Conservation (phyloP, 495 filamentous ascomycete species). For the Xylaria curta region DNA sequence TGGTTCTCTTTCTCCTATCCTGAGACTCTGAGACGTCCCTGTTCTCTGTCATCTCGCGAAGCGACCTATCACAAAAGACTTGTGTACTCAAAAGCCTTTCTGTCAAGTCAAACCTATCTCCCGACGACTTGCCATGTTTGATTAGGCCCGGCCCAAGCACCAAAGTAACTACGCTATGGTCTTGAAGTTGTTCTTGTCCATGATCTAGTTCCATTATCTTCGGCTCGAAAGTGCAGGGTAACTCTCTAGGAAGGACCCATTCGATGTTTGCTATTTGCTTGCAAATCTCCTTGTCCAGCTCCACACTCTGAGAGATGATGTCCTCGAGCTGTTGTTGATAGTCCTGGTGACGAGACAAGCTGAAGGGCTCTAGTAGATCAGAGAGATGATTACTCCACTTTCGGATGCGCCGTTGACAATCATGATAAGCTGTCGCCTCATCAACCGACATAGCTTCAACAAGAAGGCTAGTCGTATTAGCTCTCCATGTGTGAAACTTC, state of each 20-base stretch:
- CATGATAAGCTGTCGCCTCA: not conserved
- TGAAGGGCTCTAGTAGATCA: not conserved
- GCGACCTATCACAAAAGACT: not conserved
- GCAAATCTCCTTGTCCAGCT: constrained; percentile 1
- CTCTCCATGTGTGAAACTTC: constrained; percentile 6
- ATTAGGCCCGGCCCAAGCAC: not conserved
- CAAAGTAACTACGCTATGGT: not conserved
- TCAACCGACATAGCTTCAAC: constrained; percentile 4
- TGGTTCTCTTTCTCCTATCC: not conserved
- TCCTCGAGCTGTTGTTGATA: not conserved
- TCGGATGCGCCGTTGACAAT: not conserved
- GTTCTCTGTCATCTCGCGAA: not conserved
- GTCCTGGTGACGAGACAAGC: not conserved
- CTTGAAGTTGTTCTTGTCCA: not conserved
- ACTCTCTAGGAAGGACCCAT: not conserved
- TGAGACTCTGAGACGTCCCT: not conserved
- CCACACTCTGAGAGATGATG: not conserved
- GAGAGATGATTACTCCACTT: not conserved
- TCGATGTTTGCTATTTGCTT: constrained; percentile 1
- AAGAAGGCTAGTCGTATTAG: not conserved
- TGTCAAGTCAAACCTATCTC: not conserved
- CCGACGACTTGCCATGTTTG: not conserved
- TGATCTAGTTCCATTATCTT: not conserved
- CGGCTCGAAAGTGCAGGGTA: not conserved
- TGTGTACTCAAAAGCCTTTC: constrained; percentile 1